Base-by-base conservation (phyloP, 257 asterid genomes). In the Penstemon barbatus region DNA sequence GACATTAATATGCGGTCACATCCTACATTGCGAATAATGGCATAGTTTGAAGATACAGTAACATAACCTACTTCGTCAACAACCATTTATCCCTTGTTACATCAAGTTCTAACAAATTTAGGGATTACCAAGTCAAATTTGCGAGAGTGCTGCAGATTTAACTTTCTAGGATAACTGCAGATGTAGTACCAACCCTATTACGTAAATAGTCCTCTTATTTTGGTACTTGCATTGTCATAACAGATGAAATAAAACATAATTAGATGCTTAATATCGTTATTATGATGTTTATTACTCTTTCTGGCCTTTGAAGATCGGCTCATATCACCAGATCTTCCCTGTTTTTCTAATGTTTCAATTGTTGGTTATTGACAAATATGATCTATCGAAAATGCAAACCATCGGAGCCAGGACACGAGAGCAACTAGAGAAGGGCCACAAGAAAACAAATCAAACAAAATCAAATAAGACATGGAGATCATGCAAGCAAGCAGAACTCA, bases 21-120 rank as follows among this genome's bases (percentile, higher is more conserved):
- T 57, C 57, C 70, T 18, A 61, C 58, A 64, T 9, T 39, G 15
- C 49, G 62, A 61, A 68, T 74, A 25, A 2, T 67, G 19, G 19
- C 19, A 39, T 61, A 44, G 33, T 38, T 25, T 50, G 8, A 8
- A 71, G 40, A 8, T 59, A 4, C 45, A 74, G 56, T 5, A 46
- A 55, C 59, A 48, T 45, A 19, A 39, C 65, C 51, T 39, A 48
- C 54, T 40, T 57, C 15, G 57, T 48, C 65, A n/a, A 12, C 65
- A 45, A 7, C 10, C 54, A 49, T 9, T 49, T 49, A 4, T 49
- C 54, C n/a, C 54, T 12, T 10, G 4, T 7, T 49, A 3, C 54
- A 15, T 49, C 51, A 49, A 49, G 54, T 49, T 49, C 4, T 12
- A 49, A 49, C 10, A 57, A 56, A 10, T 6, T 33, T 2, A 4